Evolutionary conservation across 805 yeast genomes (phyloP), one percentile per base, ranked within the genome.

Genomic region (Dipodascus albidus): DNA sequence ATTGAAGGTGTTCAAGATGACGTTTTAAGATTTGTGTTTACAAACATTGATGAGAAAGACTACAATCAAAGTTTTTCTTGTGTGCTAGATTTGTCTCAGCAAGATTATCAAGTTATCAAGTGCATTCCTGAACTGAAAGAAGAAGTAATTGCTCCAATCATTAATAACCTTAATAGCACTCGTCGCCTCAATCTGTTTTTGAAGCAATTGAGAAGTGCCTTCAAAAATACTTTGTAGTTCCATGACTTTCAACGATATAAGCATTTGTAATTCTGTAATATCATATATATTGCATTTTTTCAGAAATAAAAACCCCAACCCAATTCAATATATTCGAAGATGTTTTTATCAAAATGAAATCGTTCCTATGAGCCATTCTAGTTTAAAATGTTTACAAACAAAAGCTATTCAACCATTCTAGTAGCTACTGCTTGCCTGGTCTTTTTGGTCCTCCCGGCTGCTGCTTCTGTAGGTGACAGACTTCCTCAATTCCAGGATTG

Each of bases 1-100:
- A 74, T 83, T 19, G 79, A 77, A 53, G 81, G 80, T 2, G 64
- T 78, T 1, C 65, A 68, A 19, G 74, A 72, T 4, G 79, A 76
- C 52, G 58, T 73, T 33, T 62, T 83, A 48, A 67, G 65, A 54
- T 78, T 83, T 59, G 66, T 69, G 2, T 82, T 82, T 60, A 64
- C 63, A 1, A 76, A 76, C 50, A 67, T 81, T 17, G 79, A 77
- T 56, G 69, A 75, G 17, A 64, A 68, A 33, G 67, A 78, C 50
- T 62, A 70, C 47, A 70, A 70, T 41, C 65, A 66, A 38, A 74
- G 73, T 58, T 78, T 73, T 55, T 62, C 69, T 58, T 59, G 79
- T 8, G 72, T 74, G 15, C 55, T 83, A 20, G 74, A 75, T 55
- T 74, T 82, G 3, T 66, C 75, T 2, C 71, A 66, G 0, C 73